phyloP scores from a whole-genome alignment of 768 basidiomycete genomes.

The Agaricus subrufescens region DNA sequence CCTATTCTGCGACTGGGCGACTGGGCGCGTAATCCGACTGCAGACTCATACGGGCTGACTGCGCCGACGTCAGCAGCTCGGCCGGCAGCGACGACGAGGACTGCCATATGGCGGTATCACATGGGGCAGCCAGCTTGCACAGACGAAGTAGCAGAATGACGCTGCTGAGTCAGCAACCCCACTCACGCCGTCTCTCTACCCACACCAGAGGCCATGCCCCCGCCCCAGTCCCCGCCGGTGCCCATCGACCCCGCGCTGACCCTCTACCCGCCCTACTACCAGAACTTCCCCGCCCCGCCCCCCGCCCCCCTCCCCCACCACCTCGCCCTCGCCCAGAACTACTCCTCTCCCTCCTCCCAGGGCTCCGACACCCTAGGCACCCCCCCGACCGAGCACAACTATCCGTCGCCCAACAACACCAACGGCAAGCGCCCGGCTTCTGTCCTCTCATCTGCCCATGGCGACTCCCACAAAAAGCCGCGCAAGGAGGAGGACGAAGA shows the following conservation, averaged over 20 bases:
- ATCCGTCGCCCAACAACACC: conserved; percentile 41
- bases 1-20: too few relatives aligned
- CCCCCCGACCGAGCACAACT: conserved; percentile 62
- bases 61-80: too few relatives aligned
- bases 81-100: too few relatives aligned
- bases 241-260: conserved; percentile 70
- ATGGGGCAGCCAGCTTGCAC: too few relatives aligned
- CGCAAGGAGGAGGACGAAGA: conserved; percentile 57
- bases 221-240: conserved; percentile 54
- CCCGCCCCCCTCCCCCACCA: conserved; percentile 46
- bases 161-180: too few relatives aligned
- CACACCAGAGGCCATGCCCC: conserved; percentile 28
- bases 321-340: conserved; percentile 49
- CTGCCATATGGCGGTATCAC: too few relatives aligned
- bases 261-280: conserved; percentile 64
- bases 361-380: conserved; percentile 75
- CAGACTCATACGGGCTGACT: too few relatives aligned
- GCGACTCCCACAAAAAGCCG: conserved; percentile 55
- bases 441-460: conserved; percentile 32
- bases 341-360: conserved; percentile 78
- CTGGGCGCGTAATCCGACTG: too few relatives aligned
- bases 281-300: conserved; percentile 46
- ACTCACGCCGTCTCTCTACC: too few relatives aligned
- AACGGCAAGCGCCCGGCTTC: conserved; percentile 70
- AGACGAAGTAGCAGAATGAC: too few relatives aligned